phyloP scores from a whole-genome alignment of 371 early-diverging fungal species.

The Quaeritorhiza haematococci region DNA sequence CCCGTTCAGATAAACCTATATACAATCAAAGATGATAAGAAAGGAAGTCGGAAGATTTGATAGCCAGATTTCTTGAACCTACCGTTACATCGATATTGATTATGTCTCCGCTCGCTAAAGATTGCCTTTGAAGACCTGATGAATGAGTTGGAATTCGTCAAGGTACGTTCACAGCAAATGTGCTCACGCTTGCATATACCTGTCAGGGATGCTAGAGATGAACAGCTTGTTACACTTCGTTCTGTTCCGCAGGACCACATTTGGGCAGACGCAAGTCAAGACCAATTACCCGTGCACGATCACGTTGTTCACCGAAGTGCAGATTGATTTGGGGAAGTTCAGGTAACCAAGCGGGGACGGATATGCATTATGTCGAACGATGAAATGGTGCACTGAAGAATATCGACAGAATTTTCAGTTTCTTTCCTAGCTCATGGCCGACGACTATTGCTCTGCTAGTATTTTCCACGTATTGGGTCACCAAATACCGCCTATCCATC shows the following conservation, averaged over 20 bases:
- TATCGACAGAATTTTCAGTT: background rate
- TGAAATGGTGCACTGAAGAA: constrained; percentile 58
- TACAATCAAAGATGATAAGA: background rate
- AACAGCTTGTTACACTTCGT: too few species aligned
- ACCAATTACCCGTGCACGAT: constrained; percentile 79
- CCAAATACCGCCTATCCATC: constrained; percentile 1
- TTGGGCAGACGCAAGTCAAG: too few species aligned
- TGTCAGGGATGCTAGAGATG: too few species aligned
- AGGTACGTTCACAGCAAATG: too few species aligned
- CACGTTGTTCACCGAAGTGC: constrained; percentile 73
- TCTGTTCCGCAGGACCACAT: too few species aligned
- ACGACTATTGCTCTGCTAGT: background rate
- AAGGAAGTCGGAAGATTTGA: background rate
- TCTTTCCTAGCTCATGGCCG: background rate
- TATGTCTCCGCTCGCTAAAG: constrained; percentile 75
- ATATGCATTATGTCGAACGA: constrained; percentile 65
- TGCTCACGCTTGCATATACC: too few species aligned
- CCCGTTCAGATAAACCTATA: constrained; percentile 28
- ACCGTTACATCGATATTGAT: constrained; percentile 82
- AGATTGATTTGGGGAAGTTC: constrained; percentile 77
- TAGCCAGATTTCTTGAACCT: constrained; percentile 3
- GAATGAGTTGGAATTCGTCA: background rate
- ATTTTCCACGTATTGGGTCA: background rate
- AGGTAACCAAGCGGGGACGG: constrained; percentile 84
- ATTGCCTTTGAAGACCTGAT: constrained; percentile 47